Conservation (phyloP, 139 green algal genomes). For the Volvox reticuliferus region DNA sequence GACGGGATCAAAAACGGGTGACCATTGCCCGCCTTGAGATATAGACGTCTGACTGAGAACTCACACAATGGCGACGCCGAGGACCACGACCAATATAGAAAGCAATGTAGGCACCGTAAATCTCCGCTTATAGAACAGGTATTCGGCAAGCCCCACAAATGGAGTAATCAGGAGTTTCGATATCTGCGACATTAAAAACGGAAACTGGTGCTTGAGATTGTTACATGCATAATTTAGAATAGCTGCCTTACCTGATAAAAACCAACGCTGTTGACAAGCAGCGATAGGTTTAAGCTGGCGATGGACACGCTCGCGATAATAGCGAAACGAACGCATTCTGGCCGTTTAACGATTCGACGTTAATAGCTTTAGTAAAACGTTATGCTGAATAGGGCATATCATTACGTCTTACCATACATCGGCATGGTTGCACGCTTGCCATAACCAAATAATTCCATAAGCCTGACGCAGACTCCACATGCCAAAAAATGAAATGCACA, state of each 20-base stretch:
- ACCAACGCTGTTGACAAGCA: slow-evolving; percentile 76
- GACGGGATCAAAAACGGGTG: too few relatives aligned
- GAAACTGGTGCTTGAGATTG: background rate
- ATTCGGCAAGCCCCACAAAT: slow-evolving; percentile 90
- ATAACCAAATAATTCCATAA: slow-evolving; percentile 55
- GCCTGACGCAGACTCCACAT: slow-evolving; percentile 49
- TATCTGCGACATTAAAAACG: slow-evolving; percentile 69
- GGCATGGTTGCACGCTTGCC: slow-evolving; percentile 56
- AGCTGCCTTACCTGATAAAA: slow-evolving; percentile 73
- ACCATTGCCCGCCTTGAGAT: too few relatives aligned
- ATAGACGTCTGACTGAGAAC: slow-evolving; percentile 28
- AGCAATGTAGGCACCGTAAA: slow-evolving; percentile 71
- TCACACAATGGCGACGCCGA: slow-evolving; percentile 88
- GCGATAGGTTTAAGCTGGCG: slow-evolving; percentile 69
- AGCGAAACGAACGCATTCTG: slow-evolving; percentile 72
- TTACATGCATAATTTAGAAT: background rate
- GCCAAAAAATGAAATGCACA: slow-evolving; percentile 74
- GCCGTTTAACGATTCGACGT: background rate
- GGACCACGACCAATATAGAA: slow-evolving; percentile 81
- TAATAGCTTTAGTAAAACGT: background rate
- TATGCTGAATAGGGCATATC: background rate
- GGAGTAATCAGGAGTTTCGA: slow-evolving; percentile 97
- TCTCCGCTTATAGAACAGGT: slow-evolving; percentile 76
- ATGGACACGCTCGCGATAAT: slow-evolving; percentile 71
- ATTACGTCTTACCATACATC: background rate